A percentile compares a stretch with the other conserved stretches of the same genome.
Evolutionary conservation across 768 basidiomycete species (phyloP).

Genomic region (Russula foetens): DNA sequence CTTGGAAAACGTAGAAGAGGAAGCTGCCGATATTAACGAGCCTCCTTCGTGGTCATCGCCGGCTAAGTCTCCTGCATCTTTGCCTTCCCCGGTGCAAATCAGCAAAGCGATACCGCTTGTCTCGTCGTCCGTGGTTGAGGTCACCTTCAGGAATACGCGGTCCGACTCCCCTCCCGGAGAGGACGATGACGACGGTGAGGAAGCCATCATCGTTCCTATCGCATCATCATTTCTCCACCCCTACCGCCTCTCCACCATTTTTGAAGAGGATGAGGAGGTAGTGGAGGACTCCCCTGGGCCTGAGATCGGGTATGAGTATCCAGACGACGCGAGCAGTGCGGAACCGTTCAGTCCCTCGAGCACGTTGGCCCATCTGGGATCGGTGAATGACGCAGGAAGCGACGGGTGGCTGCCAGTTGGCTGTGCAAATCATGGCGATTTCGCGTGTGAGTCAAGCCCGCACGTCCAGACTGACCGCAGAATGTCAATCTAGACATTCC

Average conservation of each 20-base stretch:
- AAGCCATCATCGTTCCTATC: neutral
- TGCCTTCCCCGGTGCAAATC: neutral
- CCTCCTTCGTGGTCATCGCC: neutral
- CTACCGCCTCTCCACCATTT: slow-evolving; percentile 4
- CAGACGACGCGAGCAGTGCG: neutral
- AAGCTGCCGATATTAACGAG: neutral
- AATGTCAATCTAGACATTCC: neutral
- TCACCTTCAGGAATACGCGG: neutral
- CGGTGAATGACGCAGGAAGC: neutral
- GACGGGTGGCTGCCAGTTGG: neutral
- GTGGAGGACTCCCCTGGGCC: neutral
- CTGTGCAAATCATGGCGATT: neutral
- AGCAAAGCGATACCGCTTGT: neutral
- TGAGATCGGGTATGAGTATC: neutral
- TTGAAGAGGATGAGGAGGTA: neutral
- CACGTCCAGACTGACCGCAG: neutral
- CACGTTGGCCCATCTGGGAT: neutral
- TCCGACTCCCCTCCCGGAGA: neutral
- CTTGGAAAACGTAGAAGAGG: neutral
- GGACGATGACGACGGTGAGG: neutral
- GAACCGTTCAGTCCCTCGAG: slow-evolving; percentile 3
- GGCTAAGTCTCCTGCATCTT: neutral
- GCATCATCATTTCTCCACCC: slow-evolving; percentile 2
- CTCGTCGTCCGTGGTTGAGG: neutral
- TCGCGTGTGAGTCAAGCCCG: neutral